A percentile compares a stretch with the other conserved stretches of the same genome.
Conservation (phyloP, 1,139 yeast species). For the Yamadazyma siamensis region DNA sequence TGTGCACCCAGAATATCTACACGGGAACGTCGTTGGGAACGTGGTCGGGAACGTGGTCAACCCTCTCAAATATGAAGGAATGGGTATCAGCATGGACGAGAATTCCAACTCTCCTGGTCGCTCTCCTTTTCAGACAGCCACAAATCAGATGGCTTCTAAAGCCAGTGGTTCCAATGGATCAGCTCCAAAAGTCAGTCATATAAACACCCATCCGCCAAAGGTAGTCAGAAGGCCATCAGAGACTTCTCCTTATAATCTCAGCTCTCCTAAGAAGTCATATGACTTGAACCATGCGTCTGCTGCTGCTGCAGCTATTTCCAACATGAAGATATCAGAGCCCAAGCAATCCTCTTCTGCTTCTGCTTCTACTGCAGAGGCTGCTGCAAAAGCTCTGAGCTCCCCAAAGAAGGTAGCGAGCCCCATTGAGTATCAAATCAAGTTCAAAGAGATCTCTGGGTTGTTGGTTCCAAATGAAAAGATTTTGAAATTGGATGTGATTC, state of each 20-base stretch:
- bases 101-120: background rate
- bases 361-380: background rate
- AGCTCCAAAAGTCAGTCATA: background rate
- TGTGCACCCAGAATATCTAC: too few relatives aligned
- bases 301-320: slow-evolving; percentile 8
- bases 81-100: background rate
- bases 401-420: background rate
- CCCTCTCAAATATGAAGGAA: slow-evolving; percentile 1
- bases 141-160: background rate
- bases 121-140: background rate
- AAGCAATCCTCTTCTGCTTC: background rate
- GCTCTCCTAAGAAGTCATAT: background rate
- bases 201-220: slow-evolving; percentile 5
- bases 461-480: slow-evolving; percentile 38
- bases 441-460: slow-evolving; percentile 34
- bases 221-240: slow-evolving; percentile 3
- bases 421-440: slow-evolving; percentile 17
- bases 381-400: background rate
- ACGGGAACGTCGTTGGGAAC: too few relatives aligned
- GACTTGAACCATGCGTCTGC: slow-evolving; percentile 4
- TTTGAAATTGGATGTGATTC: slow-evolving; percentile 38
- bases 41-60: too few relatives aligned
- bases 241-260: slow-evolving; percentile 2
- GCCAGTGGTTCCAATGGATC: background rate
- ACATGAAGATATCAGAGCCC: slow-evolving; percentile 3